A percentile compares a stretch with the other conserved stretches of the same genome.
These are phyloP conservation scores for Polyporus tsugae DNA, from an alignment of 1,284 basidiomycete species.

Conservation along the genomic window DNA sequence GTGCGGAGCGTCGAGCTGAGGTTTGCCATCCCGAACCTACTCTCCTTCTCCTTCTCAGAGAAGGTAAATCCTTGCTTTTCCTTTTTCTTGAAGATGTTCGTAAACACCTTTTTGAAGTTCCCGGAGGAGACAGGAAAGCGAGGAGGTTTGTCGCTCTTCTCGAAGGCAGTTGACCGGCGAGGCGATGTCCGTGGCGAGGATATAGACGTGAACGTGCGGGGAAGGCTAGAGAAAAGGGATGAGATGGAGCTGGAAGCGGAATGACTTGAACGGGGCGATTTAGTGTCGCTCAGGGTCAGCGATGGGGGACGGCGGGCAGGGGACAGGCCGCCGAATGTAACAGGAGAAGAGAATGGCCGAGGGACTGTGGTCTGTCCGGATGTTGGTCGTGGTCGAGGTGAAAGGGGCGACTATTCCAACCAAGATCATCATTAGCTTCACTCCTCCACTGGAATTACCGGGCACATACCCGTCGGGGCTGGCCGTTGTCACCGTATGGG, in stretches of 20 bases:
- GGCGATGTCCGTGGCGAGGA: conserved; percentile 28
- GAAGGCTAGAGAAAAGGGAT: conserved; percentile 30
- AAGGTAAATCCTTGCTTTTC: conserved; percentile 20
- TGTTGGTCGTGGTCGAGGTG: conserved; percentile 18
- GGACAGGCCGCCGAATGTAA: conserved; percentile 11
- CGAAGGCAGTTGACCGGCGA: conserved; percentile 24
- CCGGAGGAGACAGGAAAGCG: conserved; percentile 28
- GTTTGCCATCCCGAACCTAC: not conserved
- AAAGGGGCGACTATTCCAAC: not conserved
- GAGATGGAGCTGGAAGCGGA: conserved; percentile 29
- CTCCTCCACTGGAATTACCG: too few species aligned
- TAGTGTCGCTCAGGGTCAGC: conserved; percentile 19
- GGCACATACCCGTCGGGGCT: conserved; percentile 15
- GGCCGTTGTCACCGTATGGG: conserved; percentile 17
- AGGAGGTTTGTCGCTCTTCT: conserved; percentile 27
- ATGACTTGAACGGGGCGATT: conserved; percentile 25
- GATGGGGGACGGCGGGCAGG: conserved; percentile 26
- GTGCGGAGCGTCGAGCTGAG: conserved; percentile 5
- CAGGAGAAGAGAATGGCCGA: conserved; percentile 30
- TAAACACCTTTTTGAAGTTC: conserved; percentile 34
- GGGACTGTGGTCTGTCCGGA: conserved; percentile 24
- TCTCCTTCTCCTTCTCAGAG: conserved; percentile 6
- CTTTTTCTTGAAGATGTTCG: conserved; percentile 34
- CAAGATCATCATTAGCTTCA: not conserved
- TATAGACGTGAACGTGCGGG: conserved; percentile 27